Base-by-base conservation (phyloP, 805 yeast genomes). In the Cyberlindnera lachancei region DNA sequence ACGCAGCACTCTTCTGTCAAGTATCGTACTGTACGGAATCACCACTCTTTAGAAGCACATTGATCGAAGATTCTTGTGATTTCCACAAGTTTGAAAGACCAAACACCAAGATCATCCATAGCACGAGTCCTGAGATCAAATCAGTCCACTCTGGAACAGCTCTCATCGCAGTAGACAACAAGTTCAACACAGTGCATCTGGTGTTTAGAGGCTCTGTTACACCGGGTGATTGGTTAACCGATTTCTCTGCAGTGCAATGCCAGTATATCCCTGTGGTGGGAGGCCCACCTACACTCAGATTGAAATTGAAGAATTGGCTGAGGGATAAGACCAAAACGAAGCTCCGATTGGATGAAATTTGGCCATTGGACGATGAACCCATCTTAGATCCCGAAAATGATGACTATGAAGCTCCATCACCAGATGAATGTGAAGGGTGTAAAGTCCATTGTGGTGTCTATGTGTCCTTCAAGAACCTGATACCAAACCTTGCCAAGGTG, bases 161-260 rank as follows among this genome's bases (percentile, higher is more conserved):
- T 0, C 66, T 56, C 44, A 60, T 73, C 16, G 71, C 74, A 7
- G 56, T 66, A 6, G 79, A 76, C 49, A 64, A 63, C 37, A 41
- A 40, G 2, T 45, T 50, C 15, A 49, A 62, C 27, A 61, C 66
- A 29, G 56, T 81, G 5, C 50, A 68, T 15, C 51, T 77, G 25
- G 70, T 63, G 0, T 77, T 75, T 42, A 65, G 86, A 55, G 92
- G 92, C 5, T 73, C 86, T 0, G 57, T 75, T 2, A 65, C 78
- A 7, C 50, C 63, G 12, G 63, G 66, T 25, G 92, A 83, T 49
- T 76, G 83, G 79, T 34, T 66, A 10, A 64, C 74, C 20, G 81
- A 83, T 54, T 58, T 79, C 29, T 63, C 64, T 23, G 60, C 69
- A 16, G 31, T 58, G 4, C 76, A 74, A 7, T 58, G 62, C 3